Evolutionary conservation across 2,329 filamentous ascomycete species (phyloP), one percentile per base, ranked within the genome.

Genomic region (Corniculantispora saksenae): DNA sequence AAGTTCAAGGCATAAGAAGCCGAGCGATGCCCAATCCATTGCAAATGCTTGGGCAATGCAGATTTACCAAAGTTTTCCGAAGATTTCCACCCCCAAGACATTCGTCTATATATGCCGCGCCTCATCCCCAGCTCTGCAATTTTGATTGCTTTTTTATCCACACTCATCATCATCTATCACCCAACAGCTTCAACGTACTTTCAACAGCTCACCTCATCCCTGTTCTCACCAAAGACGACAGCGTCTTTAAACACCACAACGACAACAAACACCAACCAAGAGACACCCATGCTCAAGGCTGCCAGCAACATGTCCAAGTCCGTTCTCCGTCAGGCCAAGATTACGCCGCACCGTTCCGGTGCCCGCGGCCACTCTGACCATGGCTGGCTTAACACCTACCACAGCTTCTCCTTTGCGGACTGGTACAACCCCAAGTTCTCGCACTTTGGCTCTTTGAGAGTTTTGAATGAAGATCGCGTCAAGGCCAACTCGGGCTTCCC

Each of bases 391-490:
- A 91, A 94, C 79, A 90, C 89, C 9, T 95, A 91, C 80, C 92
- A 96, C 81, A 92, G 89, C 68, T 96, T 97, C 82, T 90, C 86
- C 72, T 96, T 97, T 77, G 91, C 91, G 50, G 83, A 84, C 73
- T 87, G 84, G 84, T 88, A 89, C 76, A 84, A 93, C 73, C 89
- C 90, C 2, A 75, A 78, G 29, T 90, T 88, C 79, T 84, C 84
- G 54, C 83, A 85, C 68, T 96, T 91, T 73, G 93, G 93, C 9
- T 85, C 89, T 29, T 84, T 97, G 55, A 88, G 93, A 64, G 92
- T 97, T 47, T 88, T 97, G 72, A 97, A 97, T 73, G 93, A 97
- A 80, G 93, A 97, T 76, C 89, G 92, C 40, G 92, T 97, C 40
- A 85, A 87, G 72, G 81, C 89, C 32, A 85, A 87, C 66, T 87